Percentiles rank a stretch among this genome's conserved stretches.
Evolutionary conservation across 352 stramenopile genomes (phyloP).

Genomic region (Pythium sukuiense): DNA sequence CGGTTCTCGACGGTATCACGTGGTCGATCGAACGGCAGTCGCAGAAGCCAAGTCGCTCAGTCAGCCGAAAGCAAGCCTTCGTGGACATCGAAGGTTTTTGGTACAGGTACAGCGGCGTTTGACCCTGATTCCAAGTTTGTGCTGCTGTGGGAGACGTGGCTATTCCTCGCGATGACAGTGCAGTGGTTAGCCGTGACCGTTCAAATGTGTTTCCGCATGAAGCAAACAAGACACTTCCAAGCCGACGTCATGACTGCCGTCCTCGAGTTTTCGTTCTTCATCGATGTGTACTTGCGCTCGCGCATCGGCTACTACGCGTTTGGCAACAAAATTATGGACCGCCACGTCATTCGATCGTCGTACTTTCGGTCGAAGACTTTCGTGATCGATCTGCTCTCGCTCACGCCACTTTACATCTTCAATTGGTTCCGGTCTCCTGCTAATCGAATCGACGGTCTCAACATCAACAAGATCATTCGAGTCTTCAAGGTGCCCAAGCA

Average conservation of each 20-base stretch:
- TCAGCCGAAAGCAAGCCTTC: background rate
- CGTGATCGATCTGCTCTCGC: constrained; percentile 38
- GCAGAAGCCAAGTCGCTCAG: background rate
- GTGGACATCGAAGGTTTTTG: background rate
- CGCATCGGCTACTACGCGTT: constrained; percentile 47
- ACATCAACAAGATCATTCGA: constrained; percentile 55
- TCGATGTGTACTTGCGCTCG: constrained; percentile 47
- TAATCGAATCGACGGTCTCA: constrained; percentile 38
- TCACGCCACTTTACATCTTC: constrained; percentile 40
- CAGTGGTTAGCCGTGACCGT: constrained; percentile 44
- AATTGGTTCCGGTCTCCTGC: constrained; percentile 31
- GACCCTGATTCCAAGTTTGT: constrained; percentile 42
- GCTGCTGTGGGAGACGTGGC: constrained; percentile 40
- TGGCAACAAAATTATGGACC: constrained; percentile 57
- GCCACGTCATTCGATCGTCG: constrained; percentile 27
- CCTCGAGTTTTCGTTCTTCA: constrained; percentile 43
- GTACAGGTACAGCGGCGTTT: constrained; percentile 15
- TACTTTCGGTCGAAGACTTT: constrained; percentile 46
- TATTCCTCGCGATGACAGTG: constrained; percentile 49
- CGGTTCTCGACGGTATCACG: background rate
- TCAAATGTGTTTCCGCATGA: constrained; percentile 45
- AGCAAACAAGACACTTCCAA: constrained; percentile 20
- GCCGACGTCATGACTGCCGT: constrained; percentile 33
- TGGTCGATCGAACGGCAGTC: constrained; percentile 4
- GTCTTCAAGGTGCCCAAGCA: constrained; percentile 49